These are phyloP conservation scores for Fusarium phyllophilum DNA, from an alignment of 2,329 filamentous ascomycete species.

Conservation along the genomic window DNA sequence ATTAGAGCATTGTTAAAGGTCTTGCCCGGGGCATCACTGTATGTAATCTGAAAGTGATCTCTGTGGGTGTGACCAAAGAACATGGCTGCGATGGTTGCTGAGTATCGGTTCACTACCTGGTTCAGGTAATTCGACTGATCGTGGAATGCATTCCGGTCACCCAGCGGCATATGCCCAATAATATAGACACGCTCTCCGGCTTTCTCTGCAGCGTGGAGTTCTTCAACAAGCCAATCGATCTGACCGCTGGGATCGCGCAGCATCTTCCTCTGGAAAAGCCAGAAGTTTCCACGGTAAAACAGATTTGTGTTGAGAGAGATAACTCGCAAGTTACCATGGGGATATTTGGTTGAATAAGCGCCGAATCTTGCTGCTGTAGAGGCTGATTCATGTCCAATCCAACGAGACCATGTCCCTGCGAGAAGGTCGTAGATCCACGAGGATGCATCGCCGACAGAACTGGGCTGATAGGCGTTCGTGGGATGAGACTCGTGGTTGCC, in stretches of 20 bases:
- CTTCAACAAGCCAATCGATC: slow-evolving; percentile 62
- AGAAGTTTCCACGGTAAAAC: slow-evolving; percentile 69
- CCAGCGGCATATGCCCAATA: slow-evolving; percentile 66
- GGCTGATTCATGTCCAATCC: slow-evolving; percentile 53
- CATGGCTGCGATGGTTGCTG: slow-evolving; percentile 62
- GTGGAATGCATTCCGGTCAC: slow-evolving; percentile 61
- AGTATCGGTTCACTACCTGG: slow-evolving; percentile 64
- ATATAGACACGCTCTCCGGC: slow-evolving; percentile 65
- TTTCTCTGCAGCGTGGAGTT: slow-evolving; percentile 64
- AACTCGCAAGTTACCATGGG: slow-evolving; percentile 60
- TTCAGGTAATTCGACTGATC: slow-evolving; percentile 64
- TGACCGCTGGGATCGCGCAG: slow-evolving; percentile 62
- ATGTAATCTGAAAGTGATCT: slow-evolving; percentile 66
- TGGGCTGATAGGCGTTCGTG: slow-evolving; percentile 61
- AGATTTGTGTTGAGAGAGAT: slow-evolving; percentile 70
- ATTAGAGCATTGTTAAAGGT: slow-evolving; percentile 56
- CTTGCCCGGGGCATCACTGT: slow-evolving; percentile 57
- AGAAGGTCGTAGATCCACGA: slow-evolving; percentile 66
- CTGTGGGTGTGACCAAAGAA: slow-evolving; percentile 69
- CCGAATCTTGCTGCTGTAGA: slow-evolving; percentile 54
- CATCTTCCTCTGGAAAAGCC: slow-evolving; percentile 62
- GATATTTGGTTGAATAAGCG: slow-evolving; percentile 60
- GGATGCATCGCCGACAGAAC: slow-evolving; percentile 51
- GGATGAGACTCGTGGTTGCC: slow-evolving; percentile 68
- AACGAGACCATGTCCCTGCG: slow-evolving; percentile 57